Evolutionary conservation across 139 green algal species (phyloP).

Genomic region (Chlorella sp.): DNA sequence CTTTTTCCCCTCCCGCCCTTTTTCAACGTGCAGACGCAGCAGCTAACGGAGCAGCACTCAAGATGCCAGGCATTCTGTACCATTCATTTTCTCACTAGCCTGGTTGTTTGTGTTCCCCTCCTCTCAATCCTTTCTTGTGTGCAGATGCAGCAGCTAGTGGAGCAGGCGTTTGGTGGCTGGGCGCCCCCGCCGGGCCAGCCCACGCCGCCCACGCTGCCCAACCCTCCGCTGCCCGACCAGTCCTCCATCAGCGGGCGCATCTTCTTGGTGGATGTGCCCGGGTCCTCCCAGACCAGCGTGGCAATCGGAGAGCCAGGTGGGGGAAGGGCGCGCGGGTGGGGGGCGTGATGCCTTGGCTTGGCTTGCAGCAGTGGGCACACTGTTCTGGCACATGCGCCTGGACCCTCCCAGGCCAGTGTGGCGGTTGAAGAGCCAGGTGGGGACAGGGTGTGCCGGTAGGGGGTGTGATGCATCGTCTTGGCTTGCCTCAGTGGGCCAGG

Average conservation of each 20-base stretch:
- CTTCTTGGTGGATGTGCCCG: slow-evolving; percentile 66
- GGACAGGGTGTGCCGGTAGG: too few relatives aligned
- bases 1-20: not conserved
- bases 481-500: too few relatives aligned
- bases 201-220: slow-evolving; percentile 43
- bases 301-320: not conserved
- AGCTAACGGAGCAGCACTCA: not conserved
- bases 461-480: too few relatives aligned
- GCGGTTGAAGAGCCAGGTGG: too few relatives aligned
- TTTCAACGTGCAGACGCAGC: not conserved
- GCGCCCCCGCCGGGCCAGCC: slow-evolving; percentile 48
- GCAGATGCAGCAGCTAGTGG: slow-evolving; percentile 58
- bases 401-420: not conserved
- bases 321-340: too few relatives aligned
- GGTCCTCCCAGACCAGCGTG: not conserved
- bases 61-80: too few relatives aligned
- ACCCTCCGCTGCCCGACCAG: slow-evolving; percentile 49
- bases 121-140: not conserved
- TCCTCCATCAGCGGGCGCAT: slow-evolving; percentile 33
- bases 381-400: not conserved
- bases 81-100: not conserved
- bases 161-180: slow-evolving; percentile 61
- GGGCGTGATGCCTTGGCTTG: too few relatives aligned
- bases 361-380: too few relatives aligned
- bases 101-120: not conserved